These are phyloP conservation scores for Stemphylium beticola DNA, from an alignment of 2,329 filamentous ascomycete species.

Conservation along the genomic window DNA sequence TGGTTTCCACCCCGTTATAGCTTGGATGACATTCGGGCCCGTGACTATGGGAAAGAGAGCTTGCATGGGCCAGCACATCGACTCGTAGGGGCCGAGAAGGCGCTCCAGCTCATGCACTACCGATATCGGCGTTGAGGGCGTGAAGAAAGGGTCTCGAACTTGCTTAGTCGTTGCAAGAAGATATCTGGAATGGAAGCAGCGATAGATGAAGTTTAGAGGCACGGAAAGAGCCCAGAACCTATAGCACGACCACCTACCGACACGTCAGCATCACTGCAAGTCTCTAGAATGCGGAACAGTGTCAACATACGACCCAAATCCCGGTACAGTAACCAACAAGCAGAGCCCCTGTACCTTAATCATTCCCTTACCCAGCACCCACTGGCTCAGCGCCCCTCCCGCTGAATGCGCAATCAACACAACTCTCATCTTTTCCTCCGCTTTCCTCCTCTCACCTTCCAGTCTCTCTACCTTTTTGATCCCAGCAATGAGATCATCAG, in stretches of 20 bases:
- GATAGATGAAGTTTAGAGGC: conserved; percentile 46
- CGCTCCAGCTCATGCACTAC: conserved; percentile 54
- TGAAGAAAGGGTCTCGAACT: conserved; percentile 60
- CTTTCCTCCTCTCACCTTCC: conserved; percentile 39
- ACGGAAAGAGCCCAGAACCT: conserved; percentile 33
- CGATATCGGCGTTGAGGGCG: conserved; percentile 49
- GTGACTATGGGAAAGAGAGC: conserved; percentile 56
- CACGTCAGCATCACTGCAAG: neutral
- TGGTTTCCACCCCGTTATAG: conserved; percentile 46
- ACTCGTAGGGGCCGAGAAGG: conserved; percentile 58
- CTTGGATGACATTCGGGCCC: conserved; percentile 49
- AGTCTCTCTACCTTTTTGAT: conserved; percentile 42
- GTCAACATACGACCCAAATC: conserved; percentile 57
- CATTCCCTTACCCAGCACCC: conserved; percentile 52
- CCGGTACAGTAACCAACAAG: conserved; percentile 57
- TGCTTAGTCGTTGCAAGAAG: conserved; percentile 60
- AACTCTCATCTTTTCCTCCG: conserved; percentile 41
- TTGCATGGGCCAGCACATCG: conserved; percentile 59
- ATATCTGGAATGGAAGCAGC: conserved; percentile 58
- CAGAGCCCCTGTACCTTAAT: conserved; percentile 54
- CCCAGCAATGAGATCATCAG: conserved; percentile 50
- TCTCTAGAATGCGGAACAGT: neutral
- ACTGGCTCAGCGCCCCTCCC: conserved; percentile 60
- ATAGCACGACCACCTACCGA: conserved; percentile 27
- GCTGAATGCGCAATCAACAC: conserved; percentile 60